Percentiles rank a stretch among this genome's conserved stretches.
Evolutionary conservation across 2,329 filamentous ascomycete species (phyloP).

Genomic region (Aspergillus latus): DNA sequence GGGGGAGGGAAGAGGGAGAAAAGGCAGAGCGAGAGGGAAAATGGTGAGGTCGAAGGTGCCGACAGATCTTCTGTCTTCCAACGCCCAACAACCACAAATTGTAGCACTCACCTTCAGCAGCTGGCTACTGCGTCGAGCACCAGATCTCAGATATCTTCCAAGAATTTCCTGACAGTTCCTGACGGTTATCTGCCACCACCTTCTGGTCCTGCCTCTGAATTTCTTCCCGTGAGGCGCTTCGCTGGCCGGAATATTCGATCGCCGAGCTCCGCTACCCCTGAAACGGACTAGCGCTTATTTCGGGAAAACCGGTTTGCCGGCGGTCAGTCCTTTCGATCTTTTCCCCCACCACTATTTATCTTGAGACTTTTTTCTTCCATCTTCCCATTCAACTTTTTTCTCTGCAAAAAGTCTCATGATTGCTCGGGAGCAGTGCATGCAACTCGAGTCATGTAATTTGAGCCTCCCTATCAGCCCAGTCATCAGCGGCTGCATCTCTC

Average conservation of each 20-base stretch:
- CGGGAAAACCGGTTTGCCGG: conserved; percentile 16
- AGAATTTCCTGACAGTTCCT: neutral
- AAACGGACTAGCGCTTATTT: conserved; percentile 18
- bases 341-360: conserved; percentile 12
- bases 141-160: neutral
- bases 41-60: conserved; percentile 4
- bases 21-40: conserved; percentile 7
- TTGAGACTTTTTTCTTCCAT: conserved; percentile 20
- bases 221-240: conserved; percentile 9
- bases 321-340: conserved; percentile 14
- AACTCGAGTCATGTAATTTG: neutral
- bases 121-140: conserved; percentile 3
- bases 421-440: neutral
- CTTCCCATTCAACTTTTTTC: conserved; percentile 20
- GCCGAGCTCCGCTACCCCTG: conserved; percentile 13
- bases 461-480: neutral
- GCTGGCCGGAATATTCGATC: conserved; percentile 17
- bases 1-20: neutral
- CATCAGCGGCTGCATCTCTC: too few relatives aligned
- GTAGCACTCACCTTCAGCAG: conserved; percentile 3
- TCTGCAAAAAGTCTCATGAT: conserved; percentile 6
- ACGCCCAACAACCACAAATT: neutral
- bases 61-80: neutral
- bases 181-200: conserved; percentile 14
- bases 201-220: conserved; percentile 7